These are phyloP conservation scores for Elongisporangium senticosum DNA, from an alignment of 352 stramenopile species.

Conservation along the genomic window DNA sequence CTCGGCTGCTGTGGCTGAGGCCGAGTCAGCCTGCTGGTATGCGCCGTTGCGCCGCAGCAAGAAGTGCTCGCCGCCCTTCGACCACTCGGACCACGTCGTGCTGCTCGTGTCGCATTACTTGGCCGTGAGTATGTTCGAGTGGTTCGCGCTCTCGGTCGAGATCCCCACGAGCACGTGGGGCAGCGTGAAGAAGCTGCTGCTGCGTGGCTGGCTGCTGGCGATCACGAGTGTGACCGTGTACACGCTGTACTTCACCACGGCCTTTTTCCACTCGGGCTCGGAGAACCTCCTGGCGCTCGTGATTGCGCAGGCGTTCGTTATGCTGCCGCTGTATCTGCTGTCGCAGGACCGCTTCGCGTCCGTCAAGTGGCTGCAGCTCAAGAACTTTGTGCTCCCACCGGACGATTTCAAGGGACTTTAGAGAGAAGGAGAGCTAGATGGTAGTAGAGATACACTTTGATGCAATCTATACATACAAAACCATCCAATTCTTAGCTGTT, in stretches of 20 bases:
- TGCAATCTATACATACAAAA: no score
- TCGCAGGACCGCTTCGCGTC: constrained; percentile 52
- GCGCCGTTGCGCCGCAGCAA: constrained; percentile 41
- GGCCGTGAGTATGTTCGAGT: constrained; percentile 67
- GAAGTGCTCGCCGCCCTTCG: constrained; percentile 47
- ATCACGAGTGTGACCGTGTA: constrained; percentile 31
- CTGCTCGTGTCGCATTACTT: constrained; percentile 71
- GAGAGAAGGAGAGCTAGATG: background rate
- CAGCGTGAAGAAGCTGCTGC: constrained; percentile 41
- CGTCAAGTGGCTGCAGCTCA: constrained; percentile 38
- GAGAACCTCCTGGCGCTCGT: constrained; percentile 63
- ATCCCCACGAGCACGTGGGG: constrained; percentile 10
- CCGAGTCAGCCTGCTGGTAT: constrained; percentile 45
- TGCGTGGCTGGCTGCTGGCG: constrained; percentile 42
- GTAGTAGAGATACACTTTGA: no score
- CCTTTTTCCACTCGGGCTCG: constrained; percentile 60
- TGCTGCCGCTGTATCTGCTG: constrained; percentile 59
- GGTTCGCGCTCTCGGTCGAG: constrained; percentile 59
- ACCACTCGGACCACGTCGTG: constrained; percentile 79
- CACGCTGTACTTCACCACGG: constrained; percentile 62
- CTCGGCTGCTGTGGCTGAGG: constrained; percentile 7
- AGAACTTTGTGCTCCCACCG: constrained; percentile 54
- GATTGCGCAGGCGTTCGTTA: constrained; percentile 49
- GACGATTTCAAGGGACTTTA: constrained; percentile 22
- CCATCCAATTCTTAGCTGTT: no score